phyloP scores from a whole-genome alignment of 192 early-diverging fungal genomes.

The Backusella psychrophila region DNA sequence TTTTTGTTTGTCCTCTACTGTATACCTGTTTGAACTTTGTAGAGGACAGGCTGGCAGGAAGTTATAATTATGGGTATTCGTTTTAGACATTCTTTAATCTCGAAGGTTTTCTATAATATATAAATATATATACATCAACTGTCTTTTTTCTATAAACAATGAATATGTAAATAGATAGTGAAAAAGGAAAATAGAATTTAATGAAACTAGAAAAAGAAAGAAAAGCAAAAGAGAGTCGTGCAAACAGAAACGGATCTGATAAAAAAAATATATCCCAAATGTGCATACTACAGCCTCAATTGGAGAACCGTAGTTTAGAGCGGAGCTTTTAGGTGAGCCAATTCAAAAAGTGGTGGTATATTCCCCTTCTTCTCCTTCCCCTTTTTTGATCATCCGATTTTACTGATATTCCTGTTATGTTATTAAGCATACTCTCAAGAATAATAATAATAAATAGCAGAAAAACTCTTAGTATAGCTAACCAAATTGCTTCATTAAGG shows the following conservation, averaged over 20 bases:
- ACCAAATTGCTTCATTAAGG: neutral
- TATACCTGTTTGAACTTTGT: neutral
- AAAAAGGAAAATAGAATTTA: neutral
- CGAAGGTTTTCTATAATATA: neutral
- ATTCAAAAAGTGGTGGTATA: neutral
- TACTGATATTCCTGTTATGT: neutral
- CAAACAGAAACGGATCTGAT: neutral
- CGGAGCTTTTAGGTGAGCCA: neutral
- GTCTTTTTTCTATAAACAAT: neutral
- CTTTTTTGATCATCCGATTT: neutral
- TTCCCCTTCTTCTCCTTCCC: neutral
- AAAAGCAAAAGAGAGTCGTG: neutral
- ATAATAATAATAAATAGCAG: neutral
- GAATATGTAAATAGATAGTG: neutral
- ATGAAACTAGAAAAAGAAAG: neutral
- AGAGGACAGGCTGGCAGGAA: neutral
- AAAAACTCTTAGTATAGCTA: neutral
- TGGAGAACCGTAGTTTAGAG: neutral
- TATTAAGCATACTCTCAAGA: neutral
- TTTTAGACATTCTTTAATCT: neutral
- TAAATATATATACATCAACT: neutral
- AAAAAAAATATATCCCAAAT: neutral
- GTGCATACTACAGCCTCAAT: neutral
- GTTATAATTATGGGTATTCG: neutral
- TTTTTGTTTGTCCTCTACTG: neutral